phyloP scores from a whole-genome alignment of 2,329 filamentous ascomycete genomes.

The Colletotrichum graminicola region DNA sequence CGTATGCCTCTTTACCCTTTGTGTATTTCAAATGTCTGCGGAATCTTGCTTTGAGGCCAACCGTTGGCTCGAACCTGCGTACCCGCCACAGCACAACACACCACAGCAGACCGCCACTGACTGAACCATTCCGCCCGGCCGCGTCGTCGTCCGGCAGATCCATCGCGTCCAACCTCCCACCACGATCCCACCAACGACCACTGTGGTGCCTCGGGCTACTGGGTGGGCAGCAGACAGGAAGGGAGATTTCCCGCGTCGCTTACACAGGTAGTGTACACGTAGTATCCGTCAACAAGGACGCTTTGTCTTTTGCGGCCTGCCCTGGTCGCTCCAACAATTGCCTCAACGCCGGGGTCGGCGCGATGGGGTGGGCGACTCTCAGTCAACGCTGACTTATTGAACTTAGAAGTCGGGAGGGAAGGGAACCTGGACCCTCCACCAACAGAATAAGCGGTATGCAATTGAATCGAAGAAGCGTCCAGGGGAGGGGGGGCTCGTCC shows the following conservation, averaged over 20 bases:
- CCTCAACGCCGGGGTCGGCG: constrained; percentile 3
- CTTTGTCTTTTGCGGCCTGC: constrained; percentile 25
- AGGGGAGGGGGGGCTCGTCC: constrained; percentile 5
- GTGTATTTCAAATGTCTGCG: constrained; percentile 26
- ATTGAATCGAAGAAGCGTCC: constrained; percentile 24
- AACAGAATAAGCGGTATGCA: constrained; percentile 14
- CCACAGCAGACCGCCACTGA: constrained; percentile 33
- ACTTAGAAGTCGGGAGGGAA: constrained; percentile 9
- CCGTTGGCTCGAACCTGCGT: constrained; percentile 23
- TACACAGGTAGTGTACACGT: neutral
- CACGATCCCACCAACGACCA: constrained; percentile 18
- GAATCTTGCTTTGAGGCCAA: constrained; percentile 38
- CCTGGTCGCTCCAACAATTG: neutral
- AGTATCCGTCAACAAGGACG: neutral
- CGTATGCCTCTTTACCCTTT: constrained; percentile 42
- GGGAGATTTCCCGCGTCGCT: neutral
- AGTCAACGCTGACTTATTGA: constrained; percentile 34
- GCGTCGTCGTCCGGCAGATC: constrained; percentile 30
- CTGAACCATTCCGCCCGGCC: constrained; percentile 23
- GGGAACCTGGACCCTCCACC: constrained; percentile 10
- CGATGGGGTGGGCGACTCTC: constrained; percentile 7
- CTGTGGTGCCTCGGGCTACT: neutral
- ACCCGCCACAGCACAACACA: constrained; percentile 21
- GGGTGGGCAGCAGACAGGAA: no score
- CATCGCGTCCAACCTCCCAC: constrained; percentile 23